Evolutionary conservation across 768 basidiomycete genomes (phyloP).

Genomic region (Kwoniella sp.): DNA sequence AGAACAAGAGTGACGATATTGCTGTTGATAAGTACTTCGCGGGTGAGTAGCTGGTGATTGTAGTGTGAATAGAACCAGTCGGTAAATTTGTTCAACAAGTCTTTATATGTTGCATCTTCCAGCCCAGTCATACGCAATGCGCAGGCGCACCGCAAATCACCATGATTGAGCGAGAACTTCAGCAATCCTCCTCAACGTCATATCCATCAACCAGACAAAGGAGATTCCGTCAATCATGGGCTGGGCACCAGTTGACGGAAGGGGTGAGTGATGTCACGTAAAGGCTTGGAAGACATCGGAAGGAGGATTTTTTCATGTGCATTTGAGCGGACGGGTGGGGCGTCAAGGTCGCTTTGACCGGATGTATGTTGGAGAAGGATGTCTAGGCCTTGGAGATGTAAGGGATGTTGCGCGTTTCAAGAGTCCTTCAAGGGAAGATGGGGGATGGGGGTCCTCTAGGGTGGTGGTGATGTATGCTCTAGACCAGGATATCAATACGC

Average conservation of each 20-base stretch:
- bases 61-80: background rate
- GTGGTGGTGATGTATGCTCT: background rate
- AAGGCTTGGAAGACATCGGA: no score
- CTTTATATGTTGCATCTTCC: background rate
- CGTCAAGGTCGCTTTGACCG: no score
- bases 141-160: background rate
- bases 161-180: no score
- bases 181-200: no score
- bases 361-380: background rate
- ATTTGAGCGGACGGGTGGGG: no score
- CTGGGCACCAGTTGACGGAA: background rate
- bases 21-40: background rate
- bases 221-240: conserved; percentile 12
- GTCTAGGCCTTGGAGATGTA: background rate
- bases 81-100: background rate
- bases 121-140: background rate
- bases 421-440: background rate
- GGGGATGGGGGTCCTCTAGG: no score
- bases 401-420: background rate
- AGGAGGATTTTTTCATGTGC: no score
- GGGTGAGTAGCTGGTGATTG: background rate
- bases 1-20: background rate
- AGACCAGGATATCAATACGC: background rate
- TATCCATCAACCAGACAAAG: conserved; percentile 13
- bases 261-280: conserved; percentile 13